Evolutionary conservation across 139 green algal genomes (phyloP), one percentile per base, ranked within the genome.

Genomic region (Chlamydomonas sp.): DNA sequence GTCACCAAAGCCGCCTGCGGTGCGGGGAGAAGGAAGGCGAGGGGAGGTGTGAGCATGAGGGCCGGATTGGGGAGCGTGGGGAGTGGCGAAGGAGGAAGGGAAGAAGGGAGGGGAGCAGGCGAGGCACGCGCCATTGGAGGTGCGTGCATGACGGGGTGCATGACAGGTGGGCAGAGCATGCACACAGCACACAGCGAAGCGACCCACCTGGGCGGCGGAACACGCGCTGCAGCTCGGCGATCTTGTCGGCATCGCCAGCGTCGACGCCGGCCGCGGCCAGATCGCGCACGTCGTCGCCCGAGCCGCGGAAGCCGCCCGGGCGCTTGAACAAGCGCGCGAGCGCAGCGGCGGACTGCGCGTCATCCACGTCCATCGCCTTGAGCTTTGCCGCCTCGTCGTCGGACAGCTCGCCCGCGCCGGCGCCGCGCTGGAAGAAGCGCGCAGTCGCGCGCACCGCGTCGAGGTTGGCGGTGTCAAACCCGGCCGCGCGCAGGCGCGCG

Each of bases 1-100:
- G 8, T 64, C 54, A 64, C 24, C 22, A 33, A 64, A 64, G 54
- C 54, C 54, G n/a, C n/a, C n/a, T n/a, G n/a, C n/a, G n/a, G n/a
- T n/a, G n/a, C n/a, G n/a, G n/a, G n/a, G n/a, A n/a, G n/a, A n/a
- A n/a, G n/a, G n/a, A n/a, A n/a, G n/a, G n/a, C n/a, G n/a, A n/a
- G n/a, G n/a, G n/a, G n/a, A n/a, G n/a, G n/a, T n/a, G n/a, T n/a
- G n/a, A n/a, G n/a, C n/a, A n/a, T n/a, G n/a, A n/a, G n/a, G n/a
- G n/a, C n/a, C n/a, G n/a, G n/a, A n/a, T n/a, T n/a, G n/a, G n/a
- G n/a, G n/a, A n/a, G n/a, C n/a, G n/a, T n/a, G n/a, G n/a, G n/a
- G n/a, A n/a, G n/a, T n/a, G n/a, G n/a, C n/a, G n/a, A n/a, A n/a
- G n/a, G n/a, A n/a, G n/a, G n/a, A n/a, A n/a, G n/a, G n/a, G n/a